These are phyloP conservation scores for Citeromyces nyonsensis DNA, from an alignment of 805 yeast species.

Conservation along the genomic window DNA sequence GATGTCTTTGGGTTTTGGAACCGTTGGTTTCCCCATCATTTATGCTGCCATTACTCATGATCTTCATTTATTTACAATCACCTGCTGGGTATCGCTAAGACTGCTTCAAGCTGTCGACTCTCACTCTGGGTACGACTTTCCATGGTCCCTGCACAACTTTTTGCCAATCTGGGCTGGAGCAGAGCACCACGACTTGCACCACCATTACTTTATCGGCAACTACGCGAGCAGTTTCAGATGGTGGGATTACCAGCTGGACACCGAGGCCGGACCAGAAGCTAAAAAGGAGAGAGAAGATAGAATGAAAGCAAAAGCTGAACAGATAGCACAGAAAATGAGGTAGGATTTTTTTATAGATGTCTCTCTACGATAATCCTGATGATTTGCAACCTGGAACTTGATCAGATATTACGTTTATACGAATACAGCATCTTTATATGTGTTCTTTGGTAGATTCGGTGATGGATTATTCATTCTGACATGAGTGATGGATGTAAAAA, in stretches of 20 bases:
- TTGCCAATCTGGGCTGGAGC: conserved; percentile 58
- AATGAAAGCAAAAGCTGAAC: conserved; percentile 24
- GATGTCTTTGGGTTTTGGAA: conserved; percentile 39
- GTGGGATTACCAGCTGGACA: conserved; percentile 36
- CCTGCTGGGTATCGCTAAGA: conserved; percentile 34
- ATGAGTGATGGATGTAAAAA: too few species aligned
- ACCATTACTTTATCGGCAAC: conserved; percentile 42
- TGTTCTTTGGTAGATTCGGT: too few species aligned
- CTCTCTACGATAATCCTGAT: not conserved
- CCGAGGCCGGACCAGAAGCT: conserved; percentile 42
- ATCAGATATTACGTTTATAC: conserved; percentile 1
- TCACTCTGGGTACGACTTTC: conserved; percentile 48
- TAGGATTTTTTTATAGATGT: not conserved
- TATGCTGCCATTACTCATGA: conserved; percentile 29
- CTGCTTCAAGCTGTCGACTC: conserved; percentile 46
- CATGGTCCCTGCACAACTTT: conserved; percentile 40
- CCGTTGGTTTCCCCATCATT: conserved; percentile 44
- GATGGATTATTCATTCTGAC: too few species aligned
- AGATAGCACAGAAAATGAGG: conserved; percentile 5
- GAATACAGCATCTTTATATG: too few species aligned
- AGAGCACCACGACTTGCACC: conserved; percentile 46
- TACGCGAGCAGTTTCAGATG: conserved; percentile 43
- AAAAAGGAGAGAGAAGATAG: conserved; percentile 28
- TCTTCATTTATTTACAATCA: conserved; percentile 37
- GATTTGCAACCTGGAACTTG: not conserved